Conservation (phyloP, 2,329 filamentous ascomycete species). For the Trichoderma koningii region DNA sequence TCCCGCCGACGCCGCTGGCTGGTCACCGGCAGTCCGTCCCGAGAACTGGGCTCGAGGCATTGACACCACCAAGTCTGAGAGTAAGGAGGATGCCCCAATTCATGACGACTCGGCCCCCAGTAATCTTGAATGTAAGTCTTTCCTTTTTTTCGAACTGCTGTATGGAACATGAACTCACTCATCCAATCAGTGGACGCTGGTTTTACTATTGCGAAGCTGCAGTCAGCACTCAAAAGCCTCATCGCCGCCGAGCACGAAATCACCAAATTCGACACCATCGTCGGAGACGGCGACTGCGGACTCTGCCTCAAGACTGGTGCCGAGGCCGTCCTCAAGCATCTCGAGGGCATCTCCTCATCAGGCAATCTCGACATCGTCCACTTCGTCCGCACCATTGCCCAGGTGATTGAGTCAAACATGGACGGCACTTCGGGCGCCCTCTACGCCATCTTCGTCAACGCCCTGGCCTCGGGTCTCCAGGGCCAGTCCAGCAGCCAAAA, state of each 20-base stretch:
- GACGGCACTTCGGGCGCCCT: slow-evolving; percentile 74
- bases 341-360: slow-evolving; percentile 48
- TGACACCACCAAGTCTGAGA: slow-evolving; percentile 24
- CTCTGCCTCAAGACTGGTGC: slow-evolving; percentile 37
- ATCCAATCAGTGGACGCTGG: slow-evolving; percentile 27
- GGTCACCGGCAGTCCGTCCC: slow-evolving; percentile 46
- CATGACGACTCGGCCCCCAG: slow-evolving; percentile 25
- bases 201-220: slow-evolving; percentile 17
- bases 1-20: slow-evolving; percentile 67
- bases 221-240: slow-evolving; percentile 25
- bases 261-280: slow-evolving; percentile 35
- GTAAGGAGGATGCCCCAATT: slow-evolving; percentile 4
- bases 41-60: slow-evolving; percentile 28
- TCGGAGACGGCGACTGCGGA: slow-evolving; percentile 40
- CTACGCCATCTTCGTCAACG: slow-evolving; percentile 75
- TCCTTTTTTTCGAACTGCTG: not conserved
- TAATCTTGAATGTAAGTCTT: slow-evolving; percentile 27
- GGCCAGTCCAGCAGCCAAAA: not conserved
- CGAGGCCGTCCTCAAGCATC: slow-evolving; percentile 60
- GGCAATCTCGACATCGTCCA: slow-evolving; percentile 20
- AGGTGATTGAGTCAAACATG: slow-evolving; percentile 68
- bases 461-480: slow-evolving; percentile 52
- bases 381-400: slow-evolving; percentile 41
- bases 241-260: slow-evolving; percentile 44
- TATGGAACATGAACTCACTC: not conserved